phyloP scores from a whole-genome alignment of 148 eudicot genomes.

The Rhododendron kiyosumense region DNA sequence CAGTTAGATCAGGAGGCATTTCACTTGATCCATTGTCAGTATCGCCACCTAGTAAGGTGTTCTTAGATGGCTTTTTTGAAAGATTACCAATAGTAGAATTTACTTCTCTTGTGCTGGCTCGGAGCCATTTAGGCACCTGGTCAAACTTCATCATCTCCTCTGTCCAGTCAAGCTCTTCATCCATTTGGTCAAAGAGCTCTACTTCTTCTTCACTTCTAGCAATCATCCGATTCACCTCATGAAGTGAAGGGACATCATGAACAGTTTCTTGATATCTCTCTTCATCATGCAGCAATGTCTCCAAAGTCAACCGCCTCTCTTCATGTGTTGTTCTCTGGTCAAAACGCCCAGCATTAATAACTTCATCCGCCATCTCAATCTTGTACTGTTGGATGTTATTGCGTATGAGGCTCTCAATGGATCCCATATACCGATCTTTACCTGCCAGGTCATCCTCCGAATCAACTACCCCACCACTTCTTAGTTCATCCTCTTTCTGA shows the following conservation, averaged over 20 bases:
- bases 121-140: constrained; percentile 92
- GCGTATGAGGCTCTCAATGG: constrained; percentile 90
- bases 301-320: constrained; percentile 90
- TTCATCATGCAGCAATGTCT: constrained; percentile 92
- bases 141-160: constrained; percentile 91
- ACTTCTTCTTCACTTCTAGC: constrained; percentile 97
- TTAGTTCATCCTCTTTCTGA: constrained; percentile 83
- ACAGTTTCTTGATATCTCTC: constrained; percentile 94
- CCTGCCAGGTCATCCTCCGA: constrained; percentile 97
- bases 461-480: constrained; percentile 73
- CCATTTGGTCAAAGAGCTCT: constrained; percentile 97
- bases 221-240: constrained; percentile 93
- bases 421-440: constrained; percentile 93
- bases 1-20: constrained; percentile 29
- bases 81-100: constrained; percentile 54
- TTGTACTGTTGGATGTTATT: constrained; percentile 97
- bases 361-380: constrained; percentile 99
- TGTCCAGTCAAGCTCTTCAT: constrained; percentile 86
- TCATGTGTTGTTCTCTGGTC: constrained; percentile 99
- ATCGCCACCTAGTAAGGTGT: constrained; percentile 34
- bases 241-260: constrained; percentile 95
- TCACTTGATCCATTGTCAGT: constrained; percentile 42
- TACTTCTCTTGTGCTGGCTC: constrained; percentile 76
- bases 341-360: constrained; percentile 97
- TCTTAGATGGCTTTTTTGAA: constrained; percentile 79